A percentile compares a stretch with the other conserved stretches of the same genome.
phyloP scores from a whole-genome alignment of 2,329 filamentous ascomycete genomes.

The Aspergillus uvarum region DNA sequence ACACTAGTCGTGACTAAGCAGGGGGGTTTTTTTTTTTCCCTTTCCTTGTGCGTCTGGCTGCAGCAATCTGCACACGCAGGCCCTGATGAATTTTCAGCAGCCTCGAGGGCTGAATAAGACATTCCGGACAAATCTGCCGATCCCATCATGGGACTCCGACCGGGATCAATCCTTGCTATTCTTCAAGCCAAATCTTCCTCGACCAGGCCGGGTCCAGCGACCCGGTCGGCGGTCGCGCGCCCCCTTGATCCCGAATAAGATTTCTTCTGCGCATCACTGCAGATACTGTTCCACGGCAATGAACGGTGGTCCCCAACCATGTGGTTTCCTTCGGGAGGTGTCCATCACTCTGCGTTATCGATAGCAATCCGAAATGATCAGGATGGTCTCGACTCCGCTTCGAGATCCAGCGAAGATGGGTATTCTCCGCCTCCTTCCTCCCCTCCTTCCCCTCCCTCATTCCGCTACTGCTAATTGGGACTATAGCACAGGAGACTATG shows the following conservation, averaged over 20 bases:
- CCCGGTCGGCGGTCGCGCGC: neutral
- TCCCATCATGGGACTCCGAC: neutral
- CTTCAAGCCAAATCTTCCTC: neutral
- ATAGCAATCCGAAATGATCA: conserved; percentile 2
- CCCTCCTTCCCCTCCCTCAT: neutral
- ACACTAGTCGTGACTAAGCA: neutral
- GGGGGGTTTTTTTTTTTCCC: neutral
- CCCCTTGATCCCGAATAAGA: neutral
- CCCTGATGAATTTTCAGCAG: neutral
- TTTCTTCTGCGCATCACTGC: neutral
- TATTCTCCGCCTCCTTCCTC: neutral
- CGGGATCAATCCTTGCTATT: neutral
- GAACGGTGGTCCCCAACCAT: neutral
- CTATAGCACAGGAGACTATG: too few relatives aligned
- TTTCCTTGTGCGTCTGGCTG: neutral
- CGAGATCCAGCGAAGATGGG: neutral
- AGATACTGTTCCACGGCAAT: neutral
- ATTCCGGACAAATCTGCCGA: neutral
- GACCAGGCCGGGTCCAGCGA: neutral
- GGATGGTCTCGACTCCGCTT: conserved; percentile 3
- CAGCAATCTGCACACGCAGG: neutral
- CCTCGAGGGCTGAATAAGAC: neutral
- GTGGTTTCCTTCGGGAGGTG: neutral
- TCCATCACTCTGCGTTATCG: conserved; percentile 3
- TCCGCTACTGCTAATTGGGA: neutral